phyloP scores from a whole-genome alignment of 495 filamentous ascomycete species.

The Talaromyces thailandensis region DNA sequence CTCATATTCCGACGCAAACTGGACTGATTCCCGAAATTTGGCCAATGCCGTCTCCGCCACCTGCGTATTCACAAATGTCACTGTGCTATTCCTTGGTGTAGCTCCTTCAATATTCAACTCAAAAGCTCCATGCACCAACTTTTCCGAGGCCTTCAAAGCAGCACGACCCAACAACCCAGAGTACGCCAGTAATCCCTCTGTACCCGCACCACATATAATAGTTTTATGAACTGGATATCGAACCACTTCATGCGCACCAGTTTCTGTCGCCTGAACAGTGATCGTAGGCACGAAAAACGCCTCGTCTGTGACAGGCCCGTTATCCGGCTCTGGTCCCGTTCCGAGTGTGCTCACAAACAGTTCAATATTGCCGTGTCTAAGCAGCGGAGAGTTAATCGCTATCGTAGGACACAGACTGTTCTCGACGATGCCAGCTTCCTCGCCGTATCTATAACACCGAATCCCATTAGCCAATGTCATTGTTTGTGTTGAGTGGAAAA shows the following conservation, averaged over 20 bases:
- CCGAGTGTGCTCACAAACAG: conserved; percentile 60
- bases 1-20: conserved; percentile 62
- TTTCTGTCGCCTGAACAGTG: conserved; percentile 52
- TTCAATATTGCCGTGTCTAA: conserved; percentile 65
- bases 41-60: conserved; percentile 49
- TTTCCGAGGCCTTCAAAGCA: conserved; percentile 23
- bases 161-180: conserved; percentile 32
- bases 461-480: conserved; percentile 1
- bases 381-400: conserved; percentile 55
- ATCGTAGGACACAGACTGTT: conserved; percentile 45
- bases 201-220: conserved; percentile 63
- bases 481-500: not conserved
- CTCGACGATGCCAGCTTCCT: conserved; percentile 31
- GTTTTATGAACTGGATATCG: conserved; percentile 81
- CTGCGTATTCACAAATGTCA: conserved; percentile 45
- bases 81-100: conserved; percentile 12
- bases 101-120: conserved; percentile 36
- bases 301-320: conserved; percentile 42
- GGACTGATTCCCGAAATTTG: conserved; percentile 56
- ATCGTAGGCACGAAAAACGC: conserved; percentile 64
- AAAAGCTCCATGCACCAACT: conserved; percentile 46
- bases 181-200: conserved; percentile 44
- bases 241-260: conserved; percentile 51
- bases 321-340: conserved; percentile 24
- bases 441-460: conserved; percentile 41